These are phyloP conservation scores for Diaporthe sp. DNA, from an alignment of 2,329 filamentous ascomycete genomes.

Conservation along the genomic window DNA sequence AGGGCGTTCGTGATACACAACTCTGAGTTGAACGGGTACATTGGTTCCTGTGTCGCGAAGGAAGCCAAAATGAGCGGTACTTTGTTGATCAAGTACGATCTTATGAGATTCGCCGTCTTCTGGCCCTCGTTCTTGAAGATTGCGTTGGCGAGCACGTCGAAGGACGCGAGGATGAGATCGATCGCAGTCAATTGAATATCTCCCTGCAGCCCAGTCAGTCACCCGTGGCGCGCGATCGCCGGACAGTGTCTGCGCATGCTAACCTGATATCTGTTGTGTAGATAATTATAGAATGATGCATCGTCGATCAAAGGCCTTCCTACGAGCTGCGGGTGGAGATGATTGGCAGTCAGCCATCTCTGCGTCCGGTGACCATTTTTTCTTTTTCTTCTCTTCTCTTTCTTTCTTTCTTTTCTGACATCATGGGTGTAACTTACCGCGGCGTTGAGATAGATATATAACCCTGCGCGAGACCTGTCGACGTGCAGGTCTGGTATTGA, in stretches of 20 bases:
- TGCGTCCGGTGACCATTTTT: slow-evolving; percentile 47
- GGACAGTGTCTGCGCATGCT: slow-evolving; percentile 38
- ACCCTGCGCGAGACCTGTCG: slow-evolving; percentile 82
- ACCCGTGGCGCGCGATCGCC: neutral
- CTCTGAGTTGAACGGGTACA: slow-evolving; percentile 81
- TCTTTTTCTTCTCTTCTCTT: neutral
- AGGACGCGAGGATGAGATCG: slow-evolving; percentile 88
- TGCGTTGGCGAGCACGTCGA: slow-evolving; percentile 90
- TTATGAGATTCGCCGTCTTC: slow-evolving; percentile 78
- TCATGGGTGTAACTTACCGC: slow-evolving; percentile 65
- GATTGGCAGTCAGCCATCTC: neutral
- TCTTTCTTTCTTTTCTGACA: neutral
- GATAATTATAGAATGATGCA: slow-evolving; percentile 79
- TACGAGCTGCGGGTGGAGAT: slow-evolving; percentile 70
- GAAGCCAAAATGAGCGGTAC: slow-evolving; percentile 68
- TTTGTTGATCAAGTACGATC: slow-evolving; percentile 87
- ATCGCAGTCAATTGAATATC: slow-evolving; percentile 83
- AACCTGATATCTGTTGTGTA: slow-evolving; percentile 88
- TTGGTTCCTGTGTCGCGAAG: slow-evolving; percentile 67
- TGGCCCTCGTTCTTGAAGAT: slow-evolving; percentile 76
- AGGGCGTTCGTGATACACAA: slow-evolving; percentile 80
- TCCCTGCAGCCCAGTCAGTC: slow-evolving; percentile 64
- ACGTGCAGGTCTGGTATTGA: slow-evolving; percentile 75
- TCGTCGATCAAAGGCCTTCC: slow-evolving; percentile 90
- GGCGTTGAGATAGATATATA: slow-evolving; percentile 89